Base-by-base conservation (phyloP, 2,329 filamentous ascomycete species). In the Fusarium phyllophilum region DNA sequence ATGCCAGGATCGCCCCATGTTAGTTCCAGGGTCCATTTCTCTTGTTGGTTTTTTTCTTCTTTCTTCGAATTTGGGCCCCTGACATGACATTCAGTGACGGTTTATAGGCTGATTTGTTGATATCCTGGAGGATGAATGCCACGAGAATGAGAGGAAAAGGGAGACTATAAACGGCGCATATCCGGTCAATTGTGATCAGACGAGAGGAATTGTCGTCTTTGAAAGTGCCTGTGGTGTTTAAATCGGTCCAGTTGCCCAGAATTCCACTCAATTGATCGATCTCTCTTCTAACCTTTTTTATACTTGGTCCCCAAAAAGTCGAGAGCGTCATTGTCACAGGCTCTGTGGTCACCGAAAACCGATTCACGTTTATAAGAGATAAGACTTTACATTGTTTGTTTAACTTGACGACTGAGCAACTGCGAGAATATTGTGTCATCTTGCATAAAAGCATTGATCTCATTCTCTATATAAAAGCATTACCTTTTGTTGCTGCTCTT, bases 281-380 rank as follows among this genome's bases (percentile, higher is more conserved):
- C 26, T 48, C 29, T 34, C 20, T 22, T 45, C 33, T 31, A 59
- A 41, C 20, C 33, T 55, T 49, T 54, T 44, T 22, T 29, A 42
- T 61, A 46, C 24, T 39, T 44, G 22, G 22, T 33, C n/a, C 24
- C 24, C 39, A 13, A 45, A 70, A 64, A 66, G 38, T 73, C 73
- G 49, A 70, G 60, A 73, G 68, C 68, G 68, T 73, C 71, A 75
- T 70, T 66, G 41, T 71, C 62, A 56, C 24, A 66, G 70, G 69
- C 75, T 74, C 63, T 67, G 72, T 65, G 69, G 39, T 48, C 64
- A 72, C 69, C 38, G 64, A 72, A 65, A 45, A 48, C 66, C 62
- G 68, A 66, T 54, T 51, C 39, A 65, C 42, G 22, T 24, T 51
- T 45, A 20, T 33, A 36, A 36, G n/a, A 36, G n/a, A 58, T 31